phyloP scores from a whole-genome alignment of 208 protist genomes.

The Leishmania major region DNA sequence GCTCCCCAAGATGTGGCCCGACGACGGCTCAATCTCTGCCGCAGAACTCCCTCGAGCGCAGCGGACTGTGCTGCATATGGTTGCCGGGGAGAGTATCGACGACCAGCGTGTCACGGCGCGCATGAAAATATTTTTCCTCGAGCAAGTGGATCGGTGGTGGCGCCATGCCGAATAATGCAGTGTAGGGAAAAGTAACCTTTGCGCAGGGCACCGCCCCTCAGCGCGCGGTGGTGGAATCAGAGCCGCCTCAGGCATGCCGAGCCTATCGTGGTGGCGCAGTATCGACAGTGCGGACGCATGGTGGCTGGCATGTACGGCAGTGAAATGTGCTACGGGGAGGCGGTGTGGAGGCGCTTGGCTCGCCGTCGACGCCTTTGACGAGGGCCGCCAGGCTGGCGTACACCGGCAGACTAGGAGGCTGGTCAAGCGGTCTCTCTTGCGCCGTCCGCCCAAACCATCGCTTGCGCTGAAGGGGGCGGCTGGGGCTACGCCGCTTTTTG shows the following conservation, averaged over 20 bases:
- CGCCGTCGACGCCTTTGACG: conserved; percentile 30
- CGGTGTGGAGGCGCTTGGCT: conserved; percentile 24
- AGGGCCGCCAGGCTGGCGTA: conserved; percentile 18
- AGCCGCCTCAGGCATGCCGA: conserved; percentile 44
- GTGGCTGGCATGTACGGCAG: conserved; percentile 45
- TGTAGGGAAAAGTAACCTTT: conserved; percentile 86
- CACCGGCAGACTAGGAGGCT: conserved; percentile 29
- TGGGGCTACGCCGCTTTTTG: conserved; percentile 86
- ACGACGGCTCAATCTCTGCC: neutral
- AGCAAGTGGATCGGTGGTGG: conserved; percentile 72
- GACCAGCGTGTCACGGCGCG: conserved; percentile 36
- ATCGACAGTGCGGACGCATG: conserved; percentile 30
- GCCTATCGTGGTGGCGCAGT: conserved; percentile 40
- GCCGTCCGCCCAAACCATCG: conserved; percentile 1
- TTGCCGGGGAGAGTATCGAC: conserved; percentile 48
- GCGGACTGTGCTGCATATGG: conserved; percentile 16
- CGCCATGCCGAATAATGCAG: conserved; percentile 49
- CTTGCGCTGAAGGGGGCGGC: conserved; percentile 47
- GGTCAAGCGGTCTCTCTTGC: conserved; percentile 20
- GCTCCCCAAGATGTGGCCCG: neutral
- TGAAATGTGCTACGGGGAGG: conserved; percentile 33
- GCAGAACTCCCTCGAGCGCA: neutral
- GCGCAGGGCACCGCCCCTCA: conserved; percentile 52
- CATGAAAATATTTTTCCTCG: conserved; percentile 56
- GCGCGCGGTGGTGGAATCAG: conserved; percentile 47